Evolutionary conservation across 2,329 filamentous ascomycete genomes (phyloP), one percentile per base, ranked within the genome.

Genomic region (Ophiostoma sp.): DNA sequence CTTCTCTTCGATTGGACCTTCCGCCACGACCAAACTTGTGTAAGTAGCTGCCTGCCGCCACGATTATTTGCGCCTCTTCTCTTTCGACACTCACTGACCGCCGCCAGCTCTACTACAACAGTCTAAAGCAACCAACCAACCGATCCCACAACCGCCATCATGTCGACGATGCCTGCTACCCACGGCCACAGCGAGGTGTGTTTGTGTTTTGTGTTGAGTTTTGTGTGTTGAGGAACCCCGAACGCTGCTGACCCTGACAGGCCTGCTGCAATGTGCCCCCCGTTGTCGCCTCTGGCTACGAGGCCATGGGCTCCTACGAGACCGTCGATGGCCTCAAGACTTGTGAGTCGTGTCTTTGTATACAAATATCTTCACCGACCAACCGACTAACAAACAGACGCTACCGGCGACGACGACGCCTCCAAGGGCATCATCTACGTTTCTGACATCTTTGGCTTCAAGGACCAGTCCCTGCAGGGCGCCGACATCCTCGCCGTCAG

Each of bases 381-480:
- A 3, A 41, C 20, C 1, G 62, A 80, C 84, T 33, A 23, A 60
- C 57, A 33, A 13, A 64, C 57, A 64, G 57, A 87, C 72, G 79
- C 83, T 33, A 82, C 81, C 13, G 82, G 83, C 66, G 81, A 84
- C 23, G 74, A 78, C 17, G 78, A 81, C 66, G 80, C 83, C 39
- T 79, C 79, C 71, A 89, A 86, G 79, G 89, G 85, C 68, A 82
- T 91, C 70, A 78, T 91, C 70, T 78, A 83, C 73, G 84, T 90
- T 76, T 88, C 81, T 77, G 89, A 91, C 78, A 89, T 90, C 77
- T 90, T 90, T 76, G 88, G 89, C 75, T 88, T 89, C 84, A 90
- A 86, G 76, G 85, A 86, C 33, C 90, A 92, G 79, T 89, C 89
- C 2, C 73, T 91, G 13, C 89, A 91, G 78, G 90, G 89, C 33